Percentiles rank a stretch among this genome's conserved stretches.
These are phyloP conservation scores for Tripterygium wilfordii DNA, from an alignment of 177 flowering plant species.

Conservation along the genomic window DNA sequence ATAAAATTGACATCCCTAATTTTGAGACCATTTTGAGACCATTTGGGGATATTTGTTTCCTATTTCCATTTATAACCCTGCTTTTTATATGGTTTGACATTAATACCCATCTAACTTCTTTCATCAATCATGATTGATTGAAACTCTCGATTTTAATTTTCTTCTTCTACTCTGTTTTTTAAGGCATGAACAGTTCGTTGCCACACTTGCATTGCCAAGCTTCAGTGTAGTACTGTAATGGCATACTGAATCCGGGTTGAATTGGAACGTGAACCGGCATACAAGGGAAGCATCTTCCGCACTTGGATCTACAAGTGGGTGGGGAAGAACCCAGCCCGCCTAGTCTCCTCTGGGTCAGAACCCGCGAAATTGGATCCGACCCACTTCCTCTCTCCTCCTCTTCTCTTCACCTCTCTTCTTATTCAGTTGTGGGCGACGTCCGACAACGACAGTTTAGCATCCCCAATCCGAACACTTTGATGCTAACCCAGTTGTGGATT, in stretches of 20 bases:
- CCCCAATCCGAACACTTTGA: too few relatives aligned
- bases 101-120: too few relatives aligned
- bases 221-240: slow-evolving; percentile 79
- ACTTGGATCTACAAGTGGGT: slow-evolving; percentile 66
- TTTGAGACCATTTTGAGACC: too few relatives aligned
- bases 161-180: neutral
- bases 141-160: too few relatives aligned
- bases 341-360: slow-evolving; percentile 27
- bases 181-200: slow-evolving; percentile 63
- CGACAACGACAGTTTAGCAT: too few relatives aligned
- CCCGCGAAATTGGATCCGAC: slow-evolving; percentile 7
- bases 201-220: slow-evolving; percentile 94
- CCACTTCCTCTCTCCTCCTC: slow-evolving; percentile 7
- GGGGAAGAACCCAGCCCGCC: slow-evolving; percentile 69
- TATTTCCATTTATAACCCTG: too few relatives aligned
- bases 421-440: too few relatives aligned
- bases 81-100: too few relatives aligned
- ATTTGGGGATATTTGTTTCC: too few relatives aligned
- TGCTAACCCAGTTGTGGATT: too few relatives aligned
- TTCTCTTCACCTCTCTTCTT: slow-evolving; percentile 5
- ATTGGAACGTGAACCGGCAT: slow-evolving; percentile 65
- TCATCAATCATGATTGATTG: neutral
- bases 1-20: too few relatives aligned
- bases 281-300: slow-evolving; percentile 68
- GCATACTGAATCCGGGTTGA: slow-evolving; percentile 54